A percentile compares a stretch with the other conserved stretches of the same genome.
Evolutionary conservation across 2,329 filamentous ascomycete species (phyloP).

Genomic region (Botryotinia narcissicola): DNA sequence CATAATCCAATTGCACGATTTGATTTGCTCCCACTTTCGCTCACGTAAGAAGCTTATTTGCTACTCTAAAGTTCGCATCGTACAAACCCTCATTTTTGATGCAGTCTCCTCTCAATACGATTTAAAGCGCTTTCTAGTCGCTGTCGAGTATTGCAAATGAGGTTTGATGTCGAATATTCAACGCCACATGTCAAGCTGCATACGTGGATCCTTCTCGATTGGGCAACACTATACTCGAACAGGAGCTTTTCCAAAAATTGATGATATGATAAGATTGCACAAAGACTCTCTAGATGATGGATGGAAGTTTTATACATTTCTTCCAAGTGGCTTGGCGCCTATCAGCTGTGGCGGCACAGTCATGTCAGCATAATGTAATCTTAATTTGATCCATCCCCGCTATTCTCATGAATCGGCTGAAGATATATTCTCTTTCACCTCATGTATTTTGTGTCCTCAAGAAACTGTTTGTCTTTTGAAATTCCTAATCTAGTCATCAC

Average conservation of each 20-base stretch:
- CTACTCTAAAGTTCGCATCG: not conserved
- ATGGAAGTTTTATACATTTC: not conserved
- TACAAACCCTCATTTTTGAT: not conserved
- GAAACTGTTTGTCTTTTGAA: fast-evolving
- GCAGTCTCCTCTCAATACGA: not conserved
- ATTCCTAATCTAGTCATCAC: not conserved
- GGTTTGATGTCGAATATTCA: not conserved
- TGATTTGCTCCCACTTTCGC: not conserved
- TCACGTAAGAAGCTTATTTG: not conserved
- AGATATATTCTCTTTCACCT: not conserved
- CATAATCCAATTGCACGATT: not conserved
- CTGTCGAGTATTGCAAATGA: not conserved
- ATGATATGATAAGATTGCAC: not conserved
- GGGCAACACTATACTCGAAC: not conserved
- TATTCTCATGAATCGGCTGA: not conserved
- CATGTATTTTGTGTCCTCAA: not conserved
- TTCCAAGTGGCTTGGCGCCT: not conserved
- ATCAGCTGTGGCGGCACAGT: not conserved
- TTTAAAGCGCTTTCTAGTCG: not conserved
- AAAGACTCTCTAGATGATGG: not conserved
- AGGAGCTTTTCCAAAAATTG: not conserved
- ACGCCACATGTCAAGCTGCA: not conserved
- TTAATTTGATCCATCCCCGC: not conserved
- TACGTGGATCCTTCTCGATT: not conserved
- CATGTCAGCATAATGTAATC: not conserved